Evolutionary conservation across 495 filamentous ascomycete species (phyloP).

Genomic region (Penicillium cinerascens): DNA sequence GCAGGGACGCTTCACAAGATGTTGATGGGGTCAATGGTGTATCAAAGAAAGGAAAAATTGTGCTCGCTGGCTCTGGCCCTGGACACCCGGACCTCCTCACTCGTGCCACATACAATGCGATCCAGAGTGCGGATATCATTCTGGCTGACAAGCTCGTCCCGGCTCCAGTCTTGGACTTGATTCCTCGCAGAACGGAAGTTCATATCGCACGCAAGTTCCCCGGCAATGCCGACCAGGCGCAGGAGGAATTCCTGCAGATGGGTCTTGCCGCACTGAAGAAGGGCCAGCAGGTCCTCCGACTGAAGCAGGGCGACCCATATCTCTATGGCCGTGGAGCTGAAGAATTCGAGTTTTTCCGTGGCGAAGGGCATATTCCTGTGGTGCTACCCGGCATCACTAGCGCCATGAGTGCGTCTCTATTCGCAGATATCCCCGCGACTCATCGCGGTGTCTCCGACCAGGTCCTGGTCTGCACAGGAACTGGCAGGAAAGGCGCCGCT

Average conservation of each 20-base stretch:
- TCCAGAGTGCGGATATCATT: slow-evolving; percentile 77
- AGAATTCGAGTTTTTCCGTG: slow-evolving; percentile 81
- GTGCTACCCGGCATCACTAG: slow-evolving; percentile 91
- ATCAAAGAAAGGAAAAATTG: slow-evolving; percentile 58
- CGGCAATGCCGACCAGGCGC: slow-evolving; percentile 90
- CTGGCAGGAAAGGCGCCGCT: slow-evolving; percentile 83
- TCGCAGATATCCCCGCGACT: slow-evolving; percentile 82
- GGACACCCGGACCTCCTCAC: slow-evolving; percentile 91
- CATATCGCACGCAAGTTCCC: slow-evolving; percentile 96
- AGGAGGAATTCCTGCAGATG: slow-evolving; percentile 81
- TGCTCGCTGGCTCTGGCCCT: slow-evolving; percentile 90
- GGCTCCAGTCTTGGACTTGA: slow-evolving; percentile 75
- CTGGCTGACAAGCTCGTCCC: slow-evolving; percentile 97
- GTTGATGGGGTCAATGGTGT: slow-evolving; percentile 18
- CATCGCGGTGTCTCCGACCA: slow-evolving; percentile 90
- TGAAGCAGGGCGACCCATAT: slow-evolving; percentile 97
- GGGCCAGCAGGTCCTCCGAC: slow-evolving; percentile 75
- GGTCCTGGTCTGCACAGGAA: slow-evolving; percentile 90
- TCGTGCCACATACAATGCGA: slow-evolving; percentile 81
- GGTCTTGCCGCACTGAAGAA: slow-evolving; percentile 67
- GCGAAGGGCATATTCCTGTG: slow-evolving; percentile 61
- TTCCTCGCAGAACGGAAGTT: slow-evolving; percentile 84
- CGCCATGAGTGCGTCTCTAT: slow-evolving; percentile 80
- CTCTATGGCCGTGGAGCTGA: slow-evolving; percentile 93
- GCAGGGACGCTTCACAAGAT: slow-evolving; percentile 20